Base-by-base conservation (phyloP, 176 grass and related monocot genomes). In the Oryza brachyantha region DNA sequence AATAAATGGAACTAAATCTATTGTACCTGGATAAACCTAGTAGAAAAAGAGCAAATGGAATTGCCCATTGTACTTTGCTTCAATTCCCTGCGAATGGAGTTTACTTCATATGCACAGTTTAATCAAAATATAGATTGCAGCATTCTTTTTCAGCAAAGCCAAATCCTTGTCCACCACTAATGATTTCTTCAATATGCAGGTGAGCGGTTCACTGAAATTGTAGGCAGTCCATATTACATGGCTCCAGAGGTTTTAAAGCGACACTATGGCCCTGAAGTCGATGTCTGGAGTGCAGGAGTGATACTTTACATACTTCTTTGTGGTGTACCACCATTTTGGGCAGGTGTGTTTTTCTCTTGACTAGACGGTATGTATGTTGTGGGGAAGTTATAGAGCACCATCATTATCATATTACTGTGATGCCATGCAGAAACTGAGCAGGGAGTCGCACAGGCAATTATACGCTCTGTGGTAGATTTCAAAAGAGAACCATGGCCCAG, bases 211-310 rank as follows among this genome's bases (percentile, higher is more conserved):
- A 73, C 79, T 12, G 96, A 99, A 92, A 99, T 99, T 45, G 96
- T 99, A 29, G 96, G 96, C 26, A 99, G 96, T 50, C 96, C 96
- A 34, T 99, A 99, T 85, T 99, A 99, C 86, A 99, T 99, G 96
- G 96, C 96, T 50, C 96, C 96, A 41, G 96, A 99, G 88, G 96
- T 99, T 71, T 72, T 99, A 48, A 99, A 88, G 87, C 83, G 92
- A 82, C 87, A 93, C 81, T 99, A 99, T 61, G 96, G 96, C 5
- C 96, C 96, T 31, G 96, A 99, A 87, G 67, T 96, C 29, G 96
- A 99, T 86, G 90, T 99, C 48, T 99, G 96, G 96, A 99, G 96
- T 85, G 96, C 96, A 62, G 96, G 96, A 74, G 96, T 99, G 63
- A 99, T 99, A 67, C 86, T 99, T 46, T 99, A 96, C 37, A 99